Evolutionary conservation across 2,329 filamentous ascomycete species (phyloP).

Genomic region (Ascochyta pisi): DNA sequence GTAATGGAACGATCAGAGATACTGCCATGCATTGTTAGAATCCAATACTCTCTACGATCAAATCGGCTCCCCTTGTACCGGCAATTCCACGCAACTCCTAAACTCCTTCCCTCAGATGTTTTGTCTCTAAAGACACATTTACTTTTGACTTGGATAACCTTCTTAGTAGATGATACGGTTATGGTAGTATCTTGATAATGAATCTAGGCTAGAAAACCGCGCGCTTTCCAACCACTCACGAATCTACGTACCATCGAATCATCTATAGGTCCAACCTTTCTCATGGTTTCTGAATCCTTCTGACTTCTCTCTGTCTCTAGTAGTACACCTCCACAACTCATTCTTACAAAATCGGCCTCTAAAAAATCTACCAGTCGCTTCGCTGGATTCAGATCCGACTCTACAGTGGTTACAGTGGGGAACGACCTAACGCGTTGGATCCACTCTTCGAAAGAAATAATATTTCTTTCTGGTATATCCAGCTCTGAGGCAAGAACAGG

Average conservation of each 20-base stretch:
- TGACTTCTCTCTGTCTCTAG: conserved; percentile 46
- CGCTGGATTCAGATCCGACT: conserved; percentile 42
- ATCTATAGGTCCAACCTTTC: conserved; percentile 16
- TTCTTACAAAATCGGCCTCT: conserved; percentile 48
- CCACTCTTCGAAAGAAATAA: conserved; percentile 54
- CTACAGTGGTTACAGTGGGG: not conserved
- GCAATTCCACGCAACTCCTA: too few relatives aligned
- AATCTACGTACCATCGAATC: conserved; percentile 15
- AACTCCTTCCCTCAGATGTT: too few relatives aligned
- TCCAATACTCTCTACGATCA: too few relatives aligned
- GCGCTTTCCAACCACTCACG: conserved; percentile 16
- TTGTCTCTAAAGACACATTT: too few relatives aligned
- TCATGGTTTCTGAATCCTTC: conserved; percentile 50
- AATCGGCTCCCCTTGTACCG: too few relatives aligned
- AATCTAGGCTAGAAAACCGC: conserved; percentile 9
- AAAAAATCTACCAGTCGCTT: conserved; percentile 43
- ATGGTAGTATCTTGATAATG: not conserved
- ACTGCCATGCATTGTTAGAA: too few relatives aligned
- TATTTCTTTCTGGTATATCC: conserved; percentile 28
- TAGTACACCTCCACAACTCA: conserved; percentile 56
- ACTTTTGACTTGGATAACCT: too few relatives aligned
- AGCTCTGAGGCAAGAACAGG: conserved; percentile 41
- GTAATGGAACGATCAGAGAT: too few relatives aligned
- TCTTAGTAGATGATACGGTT: too few relatives aligned
- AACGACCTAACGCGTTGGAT: conserved; percentile 43